These are phyloP conservation scores for Ceratobasidium sp. DNA, from an alignment of 1,284 basidiomycete species.

Conservation along the genomic window DNA sequence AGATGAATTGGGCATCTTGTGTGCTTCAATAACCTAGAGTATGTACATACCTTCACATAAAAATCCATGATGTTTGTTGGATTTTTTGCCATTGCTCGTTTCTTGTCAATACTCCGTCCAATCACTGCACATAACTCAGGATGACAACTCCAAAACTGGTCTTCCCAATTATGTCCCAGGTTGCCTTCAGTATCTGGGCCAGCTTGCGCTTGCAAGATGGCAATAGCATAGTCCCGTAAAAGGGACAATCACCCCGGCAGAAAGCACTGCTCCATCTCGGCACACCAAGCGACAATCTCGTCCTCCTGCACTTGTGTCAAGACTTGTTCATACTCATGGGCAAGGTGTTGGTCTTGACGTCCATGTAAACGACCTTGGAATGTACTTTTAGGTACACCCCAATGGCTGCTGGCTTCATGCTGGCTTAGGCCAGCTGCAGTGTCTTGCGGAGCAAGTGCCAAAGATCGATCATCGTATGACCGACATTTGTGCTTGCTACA, in stretches of 20 bases:
- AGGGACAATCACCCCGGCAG: background rate
- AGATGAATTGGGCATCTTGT: no score
- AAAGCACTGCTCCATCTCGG: slow-evolving; percentile 2
- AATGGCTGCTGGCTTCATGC: background rate
- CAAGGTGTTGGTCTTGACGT: background rate
- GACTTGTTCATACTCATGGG: background rate
- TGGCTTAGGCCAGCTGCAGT: background rate
- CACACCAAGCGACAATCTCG: background rate
- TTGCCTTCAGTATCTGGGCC: background rate
- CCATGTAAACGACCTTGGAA: background rate
- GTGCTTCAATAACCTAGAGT: background rate
- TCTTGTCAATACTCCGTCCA: slow-evolving; percentile 1
- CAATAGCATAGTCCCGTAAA: background rate
- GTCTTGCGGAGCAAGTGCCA: background rate
- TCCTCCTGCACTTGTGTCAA: background rate
- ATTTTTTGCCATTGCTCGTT: slow-evolving; percentile 17
- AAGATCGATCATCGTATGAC: background rate
- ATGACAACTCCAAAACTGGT: background rate
- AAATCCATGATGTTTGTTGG: slow-evolving; percentile 19
- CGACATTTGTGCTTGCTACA: background rate
- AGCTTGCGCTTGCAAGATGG: background rate
- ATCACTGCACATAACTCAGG: background rate
- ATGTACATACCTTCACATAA: slow-evolving; percentile 26
- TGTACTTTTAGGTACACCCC: background rate
- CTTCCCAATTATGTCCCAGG: slow-evolving; percentile 8